A percentile compares a stretch with the other conserved stretches of the same genome.
Evolutionary conservation across 2,329 filamentous ascomycete species (phyloP).

Genomic region (Alternaria postmessia): DNA sequence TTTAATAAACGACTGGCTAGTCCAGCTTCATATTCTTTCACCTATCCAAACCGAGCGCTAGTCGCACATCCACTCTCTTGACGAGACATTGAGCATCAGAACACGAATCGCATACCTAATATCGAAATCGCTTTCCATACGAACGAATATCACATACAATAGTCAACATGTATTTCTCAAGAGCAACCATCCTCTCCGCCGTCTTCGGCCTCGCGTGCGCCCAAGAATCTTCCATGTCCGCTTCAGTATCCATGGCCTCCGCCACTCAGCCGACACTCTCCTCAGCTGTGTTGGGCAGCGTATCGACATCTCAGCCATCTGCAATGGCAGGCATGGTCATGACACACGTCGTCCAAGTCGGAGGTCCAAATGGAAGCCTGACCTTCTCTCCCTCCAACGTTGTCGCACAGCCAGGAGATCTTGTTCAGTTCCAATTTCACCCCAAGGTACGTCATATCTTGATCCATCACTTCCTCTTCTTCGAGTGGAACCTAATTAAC

Average conservation of each 20-base stretch:
- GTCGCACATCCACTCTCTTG: constrained; percentile 45
- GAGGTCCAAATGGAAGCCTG: constrained; percentile 61
- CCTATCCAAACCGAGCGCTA: constrained; percentile 42
- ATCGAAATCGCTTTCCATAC: constrained; percentile 7
- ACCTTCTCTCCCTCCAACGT: constrained; percentile 73
- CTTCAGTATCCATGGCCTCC: constrained; percentile 2
- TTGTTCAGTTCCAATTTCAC: constrained; percentile 63
- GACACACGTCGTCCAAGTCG: constrained; percentile 71
- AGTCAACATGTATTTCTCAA: constrained; percentile 47
- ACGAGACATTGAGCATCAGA: constrained; percentile 23
- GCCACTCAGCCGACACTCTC: constrained; percentile 5
- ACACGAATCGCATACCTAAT: constrained; percentile 37
- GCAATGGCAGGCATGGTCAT: constrained; percentile 28
- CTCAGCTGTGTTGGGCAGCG: neutral
- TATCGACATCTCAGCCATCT: neutral
- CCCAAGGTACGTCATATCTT: constrained; percentile 49
- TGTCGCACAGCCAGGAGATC: constrained; percentile 66
- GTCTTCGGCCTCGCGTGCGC: constrained; percentile 42
- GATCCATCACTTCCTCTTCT: too few relatives aligned
- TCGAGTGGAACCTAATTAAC: constrained; percentile 17
- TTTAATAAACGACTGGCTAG: constrained; percentile 49
- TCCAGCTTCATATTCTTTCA: constrained; percentile 35
- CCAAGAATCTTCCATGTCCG: constrained; percentile 19
- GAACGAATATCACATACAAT: constrained; percentile 13
- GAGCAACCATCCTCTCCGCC: constrained; percentile 40